Evolutionary conservation across 2,329 filamentous ascomycete species (phyloP).

Genomic region (Bipolaris oryzae): DNA sequence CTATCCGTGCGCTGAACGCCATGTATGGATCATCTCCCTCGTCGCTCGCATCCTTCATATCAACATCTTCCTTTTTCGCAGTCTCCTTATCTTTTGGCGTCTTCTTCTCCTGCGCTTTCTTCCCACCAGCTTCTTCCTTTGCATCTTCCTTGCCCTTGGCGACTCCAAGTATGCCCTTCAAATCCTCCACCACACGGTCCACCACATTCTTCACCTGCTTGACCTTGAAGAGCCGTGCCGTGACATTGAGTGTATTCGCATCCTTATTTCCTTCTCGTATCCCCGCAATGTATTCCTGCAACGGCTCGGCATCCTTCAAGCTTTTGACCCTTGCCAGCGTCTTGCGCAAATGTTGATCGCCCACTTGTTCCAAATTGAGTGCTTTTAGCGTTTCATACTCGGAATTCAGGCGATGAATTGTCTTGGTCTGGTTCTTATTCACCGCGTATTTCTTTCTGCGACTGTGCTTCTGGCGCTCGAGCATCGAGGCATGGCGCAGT

Average conservation of each 20-base stretch:
- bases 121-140: constrained; percentile 21
- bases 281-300: constrained; percentile 49
- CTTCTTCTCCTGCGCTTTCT: constrained; percentile 38
- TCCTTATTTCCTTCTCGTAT: constrained; percentile 51
- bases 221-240: constrained; percentile 65
- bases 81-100: constrained; percentile 28
- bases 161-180: constrained; percentile 47
- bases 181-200: constrained; percentile 52
- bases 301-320: constrained; percentile 57
- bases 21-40: constrained; percentile 42
- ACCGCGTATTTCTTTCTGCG: constrained; percentile 65
- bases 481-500: constrained; percentile 74
- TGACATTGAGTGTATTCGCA: constrained; percentile 61
- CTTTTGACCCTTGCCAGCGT: constrained; percentile 63
- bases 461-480: constrained; percentile 76
- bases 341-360: constrained; percentile 62
- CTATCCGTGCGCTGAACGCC: constrained; percentile 49
- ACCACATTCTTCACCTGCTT: constrained; percentile 63
- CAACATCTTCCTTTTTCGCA: constrained; percentile 23
- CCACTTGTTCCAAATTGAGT: constrained; percentile 58
- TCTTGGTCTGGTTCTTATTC: constrained; percentile 51
- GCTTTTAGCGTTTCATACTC: constrained; percentile 66
- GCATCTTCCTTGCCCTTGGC: constrained; percentile 20
- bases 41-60: constrained; percentile 34
- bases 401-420: constrained; percentile 65